These are phyloP conservation scores for Tolypocladium amazonense DNA, from an alignment of 2,329 filamentous ascomycete genomes.

Conservation along the genomic window DNA sequence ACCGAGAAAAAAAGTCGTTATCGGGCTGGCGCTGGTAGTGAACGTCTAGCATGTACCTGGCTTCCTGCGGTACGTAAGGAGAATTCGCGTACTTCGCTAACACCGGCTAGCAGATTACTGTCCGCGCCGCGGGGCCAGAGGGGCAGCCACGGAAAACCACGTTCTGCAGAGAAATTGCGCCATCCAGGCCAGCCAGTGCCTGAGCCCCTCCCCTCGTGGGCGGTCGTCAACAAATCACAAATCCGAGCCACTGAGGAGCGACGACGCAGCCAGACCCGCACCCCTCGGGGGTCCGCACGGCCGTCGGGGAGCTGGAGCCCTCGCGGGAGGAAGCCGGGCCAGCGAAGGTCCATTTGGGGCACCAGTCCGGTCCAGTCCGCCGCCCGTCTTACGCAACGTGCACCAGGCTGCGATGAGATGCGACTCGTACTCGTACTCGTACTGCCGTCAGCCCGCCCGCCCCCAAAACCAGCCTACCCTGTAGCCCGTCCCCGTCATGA, in stretches of 20 bases:
- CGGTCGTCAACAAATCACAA: not conserved
- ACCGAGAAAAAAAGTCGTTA: not conserved
- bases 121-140: not conserved
- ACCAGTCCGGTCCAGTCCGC: not conserved
- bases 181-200: not conserved
- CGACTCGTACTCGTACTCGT: not conserved
- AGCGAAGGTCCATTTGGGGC: too few species aligned
- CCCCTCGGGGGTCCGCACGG: not conserved
- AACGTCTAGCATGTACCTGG: not conserved
- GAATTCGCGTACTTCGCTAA: not conserved
- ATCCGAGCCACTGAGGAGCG: not conserved
- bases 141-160: slow-evolving; percentile 1
- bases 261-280: not conserved
- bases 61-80: too few species aligned
- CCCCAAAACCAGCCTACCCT: too few species aligned
- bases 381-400: not conserved
- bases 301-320: not conserved
- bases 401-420: too few species aligned
- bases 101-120: not conserved
- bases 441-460: not conserved
- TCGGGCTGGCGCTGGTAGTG: not conserved
- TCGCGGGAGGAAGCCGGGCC: too few species aligned
- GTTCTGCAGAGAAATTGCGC: slow-evolving; percentile 2
- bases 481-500: too few species aligned
- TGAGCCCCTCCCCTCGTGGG: not conserved